Evolutionary conservation across 225 moss, liverwort and hornwort species (phyloP).

Genomic region (Polytrichum commune): DNA sequence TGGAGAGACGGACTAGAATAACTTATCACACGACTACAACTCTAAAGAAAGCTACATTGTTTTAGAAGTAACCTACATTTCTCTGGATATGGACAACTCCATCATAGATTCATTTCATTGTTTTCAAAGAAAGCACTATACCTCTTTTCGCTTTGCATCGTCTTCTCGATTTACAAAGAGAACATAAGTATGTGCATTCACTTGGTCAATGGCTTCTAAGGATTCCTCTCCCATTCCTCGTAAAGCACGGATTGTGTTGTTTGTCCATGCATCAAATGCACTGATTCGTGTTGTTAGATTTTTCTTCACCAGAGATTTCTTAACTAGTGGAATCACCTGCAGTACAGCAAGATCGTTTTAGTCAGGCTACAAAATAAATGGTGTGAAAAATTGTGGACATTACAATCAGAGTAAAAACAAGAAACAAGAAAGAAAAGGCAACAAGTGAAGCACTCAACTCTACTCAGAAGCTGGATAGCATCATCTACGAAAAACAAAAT

Average conservation of each 20-base stretch:
- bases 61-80: too few relatives aligned
- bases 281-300: slow-evolving; percentile 57
- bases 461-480: too few relatives aligned
- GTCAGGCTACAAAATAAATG: not conserved
- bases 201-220: slow-evolving; percentile 60
- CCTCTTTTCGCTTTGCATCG: slow-evolving; percentile 83
- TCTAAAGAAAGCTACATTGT: too few relatives aligned
- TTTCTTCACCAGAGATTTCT: slow-evolving; percentile 52
- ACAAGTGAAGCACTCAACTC: too few relatives aligned
- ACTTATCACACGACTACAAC: too few relatives aligned
- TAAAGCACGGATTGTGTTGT: slow-evolving; percentile 69
- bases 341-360: slow-evolving; percentile 3
- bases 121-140: slow-evolving; percentile 11
- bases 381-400: not conserved
- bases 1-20: too few relatives aligned
- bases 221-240: slow-evolving; percentile 65
- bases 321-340: slow-evolving; percentile 70
- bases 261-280: slow-evolving; percentile 88
- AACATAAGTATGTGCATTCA: slow-evolving; percentile 86
- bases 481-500: too few relatives aligned
- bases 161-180: slow-evolving; percentile 79
- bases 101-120: too few relatives aligned
- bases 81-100: too few relatives aligned
- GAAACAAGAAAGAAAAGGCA: not conserved
- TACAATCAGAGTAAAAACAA: not conserved